phyloP scores from a whole-genome alignment of 805 yeast species.

The Candida vaughaniae region DNA sequence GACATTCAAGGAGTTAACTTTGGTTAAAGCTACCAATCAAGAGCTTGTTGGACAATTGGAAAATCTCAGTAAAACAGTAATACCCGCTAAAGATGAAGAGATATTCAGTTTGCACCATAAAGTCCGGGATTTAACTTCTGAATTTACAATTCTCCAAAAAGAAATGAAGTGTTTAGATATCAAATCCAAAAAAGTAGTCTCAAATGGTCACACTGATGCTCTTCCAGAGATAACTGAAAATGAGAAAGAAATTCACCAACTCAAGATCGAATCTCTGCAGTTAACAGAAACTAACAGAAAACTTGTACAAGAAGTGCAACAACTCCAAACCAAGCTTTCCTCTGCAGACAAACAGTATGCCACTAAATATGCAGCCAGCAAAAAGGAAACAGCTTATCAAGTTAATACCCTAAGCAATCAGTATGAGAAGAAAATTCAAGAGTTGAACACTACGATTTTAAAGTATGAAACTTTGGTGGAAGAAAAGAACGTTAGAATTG shows the following conservation, averaged over 20 bases:
- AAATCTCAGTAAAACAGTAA: slow-evolving; percentile 13
- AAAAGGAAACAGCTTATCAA: slow-evolving; percentile 26
- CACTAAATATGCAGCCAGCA: slow-evolving; percentile 20
- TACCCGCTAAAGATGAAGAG: slow-evolving; percentile 24
- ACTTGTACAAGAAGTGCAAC: slow-evolving; percentile 18
- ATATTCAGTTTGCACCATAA: slow-evolving; percentile 17
- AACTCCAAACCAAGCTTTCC: slow-evolving; percentile 10
- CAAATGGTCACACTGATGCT: background rate
- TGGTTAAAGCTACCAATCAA: background rate
- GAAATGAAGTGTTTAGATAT: background rate
- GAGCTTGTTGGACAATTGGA: slow-evolving; percentile 7
- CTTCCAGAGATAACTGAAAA: slow-evolving; percentile 1
- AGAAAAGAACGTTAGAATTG: slow-evolving; percentile 33
- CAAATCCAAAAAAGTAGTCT: background rate
- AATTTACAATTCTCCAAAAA: slow-evolving; percentile 2
- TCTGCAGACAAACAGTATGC: slow-evolving; percentile 19
- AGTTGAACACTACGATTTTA: slow-evolving; percentile 25
- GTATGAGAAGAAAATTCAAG: slow-evolving; percentile 36
- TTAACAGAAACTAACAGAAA: slow-evolving; percentile 20
- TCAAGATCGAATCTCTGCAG: slow-evolving; percentile 17
- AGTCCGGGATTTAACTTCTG: slow-evolving; percentile 13
- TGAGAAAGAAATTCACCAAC: slow-evolving; percentile 9
- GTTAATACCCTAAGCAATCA: slow-evolving; percentile 22
- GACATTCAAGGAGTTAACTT: background rate
- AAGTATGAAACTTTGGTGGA: slow-evolving; percentile 37